phyloP scores from a whole-genome alignment of 2,329 filamentous ascomycete species.

The Ophiostoma montium region DNA sequence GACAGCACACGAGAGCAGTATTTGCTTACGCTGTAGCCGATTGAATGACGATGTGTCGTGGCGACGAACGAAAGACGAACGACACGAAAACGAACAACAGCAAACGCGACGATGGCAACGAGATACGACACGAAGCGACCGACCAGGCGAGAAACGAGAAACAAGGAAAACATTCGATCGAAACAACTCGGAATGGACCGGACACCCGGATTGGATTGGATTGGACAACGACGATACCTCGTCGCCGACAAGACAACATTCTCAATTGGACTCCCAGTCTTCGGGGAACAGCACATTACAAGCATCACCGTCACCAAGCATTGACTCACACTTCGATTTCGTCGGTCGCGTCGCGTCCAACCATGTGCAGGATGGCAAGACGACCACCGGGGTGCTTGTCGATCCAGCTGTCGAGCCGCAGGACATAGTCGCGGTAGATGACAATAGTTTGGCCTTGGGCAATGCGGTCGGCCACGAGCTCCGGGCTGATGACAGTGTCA shows the following conservation, averaged over 20 bases:
- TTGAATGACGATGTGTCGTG: background rate
- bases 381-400: constrained; percentile 43
- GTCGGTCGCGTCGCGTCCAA: constrained; percentile 43
- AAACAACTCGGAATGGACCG: background rate
- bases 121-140: too few relatives aligned
- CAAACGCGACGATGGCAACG: background rate
- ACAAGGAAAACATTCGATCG: too few relatives aligned
- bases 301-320: too few relatives aligned
- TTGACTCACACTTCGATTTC: constrained; percentile 40
- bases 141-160: too few relatives aligned
- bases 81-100: background rate
- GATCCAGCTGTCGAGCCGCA: constrained; percentile 45
- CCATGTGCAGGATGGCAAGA: constrained; percentile 47
- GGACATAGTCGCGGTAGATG: constrained; percentile 38
- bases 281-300: too few relatives aligned
- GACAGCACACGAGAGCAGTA: too few relatives aligned
- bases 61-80: background rate
- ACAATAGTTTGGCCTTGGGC: constrained; percentile 41
- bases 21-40: too few relatives aligned
- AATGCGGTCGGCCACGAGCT: constrained; percentile 36
- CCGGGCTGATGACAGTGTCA: constrained; percentile 28
- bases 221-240: too few relatives aligned
- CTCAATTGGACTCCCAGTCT: background rate
- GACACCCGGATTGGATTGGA: background rate
- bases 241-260: background rate